Evolutionary conservation across 495 filamentous ascomycete genomes (phyloP), one percentile per base, ranked within the genome.

Genomic region (Hypoxylon crocopeplum): DNA sequence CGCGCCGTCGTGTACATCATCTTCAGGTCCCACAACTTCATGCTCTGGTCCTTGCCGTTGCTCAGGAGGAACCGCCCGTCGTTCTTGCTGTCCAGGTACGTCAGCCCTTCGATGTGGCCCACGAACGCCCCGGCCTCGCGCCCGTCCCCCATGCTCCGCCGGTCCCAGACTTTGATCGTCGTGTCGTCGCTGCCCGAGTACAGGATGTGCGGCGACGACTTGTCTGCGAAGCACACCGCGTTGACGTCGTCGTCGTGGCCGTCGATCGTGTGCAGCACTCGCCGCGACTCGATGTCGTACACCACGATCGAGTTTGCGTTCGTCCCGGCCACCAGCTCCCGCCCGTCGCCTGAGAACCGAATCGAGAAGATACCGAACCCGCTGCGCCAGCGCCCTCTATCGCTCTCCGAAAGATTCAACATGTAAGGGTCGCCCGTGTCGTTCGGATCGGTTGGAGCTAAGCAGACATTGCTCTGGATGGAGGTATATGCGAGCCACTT

Each of bases 1-100:
- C 81, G 80, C 16, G 84, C 79, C 15, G 85, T 86, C 16, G 83
- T 84, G 82, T 90, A 89, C 82, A 90, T 91, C 76, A 77, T 84
- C 63, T 95, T 80, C 39, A 98, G 75, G 75, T 98, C 94, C 94
- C 94, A 98, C 3, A 98, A 81, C 75, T 98, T 98, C 88, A 96
- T 96, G 25, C 85, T 90, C 71, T 98, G 94, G 64, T 98, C 94
- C 66, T 98, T 98, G 52, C 83, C 89, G 58, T 98, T 98, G 56
- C 89, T 93, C 5, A 98, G 80, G 7, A 98, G 87, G 67, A 97
- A 98, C 34, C 94, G 83, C 7, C 94, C 94, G 68, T 98, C 94
- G 42, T 92, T 92, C 74, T 98, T 98, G 74, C 88, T 93, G 72
- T 98, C 93, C 49, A 98, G 88, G 65, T 97, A 97, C 0, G 94